These are phyloP conservation scores for Kluyveromyces starmeri DNA, from an alignment of 805 yeast species.

Conservation along the genomic window DNA sequence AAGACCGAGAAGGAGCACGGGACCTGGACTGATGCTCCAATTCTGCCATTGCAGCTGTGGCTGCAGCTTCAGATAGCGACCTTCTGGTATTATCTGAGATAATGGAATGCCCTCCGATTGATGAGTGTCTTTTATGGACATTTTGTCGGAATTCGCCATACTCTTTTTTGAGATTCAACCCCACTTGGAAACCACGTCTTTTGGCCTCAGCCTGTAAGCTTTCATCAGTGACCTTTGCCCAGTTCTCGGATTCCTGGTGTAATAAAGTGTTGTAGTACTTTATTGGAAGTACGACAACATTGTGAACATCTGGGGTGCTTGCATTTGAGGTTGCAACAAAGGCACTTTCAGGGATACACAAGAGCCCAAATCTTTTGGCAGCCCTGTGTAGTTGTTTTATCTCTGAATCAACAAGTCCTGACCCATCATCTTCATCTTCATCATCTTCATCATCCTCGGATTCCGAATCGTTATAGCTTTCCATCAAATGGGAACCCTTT, in stretches of 20 bases:
- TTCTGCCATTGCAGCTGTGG: slow-evolving; percentile 23
- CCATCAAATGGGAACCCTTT: slow-evolving; percentile 7
- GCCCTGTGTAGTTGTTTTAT: slow-evolving; percentile 27
- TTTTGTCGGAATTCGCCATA: slow-evolving; percentile 14
- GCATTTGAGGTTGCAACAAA: slow-evolving; percentile 57
- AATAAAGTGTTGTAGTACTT: slow-evolving; percentile 53
- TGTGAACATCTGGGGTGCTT: slow-evolving; percentile 42
- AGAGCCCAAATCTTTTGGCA: slow-evolving; percentile 39
- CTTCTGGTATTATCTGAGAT: slow-evolving; percentile 16
- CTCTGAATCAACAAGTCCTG: slow-evolving; percentile 10
- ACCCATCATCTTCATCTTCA: slow-evolving; percentile 9
- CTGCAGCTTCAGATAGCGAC: slow-evolving; percentile 24
- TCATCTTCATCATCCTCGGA: slow-evolving; percentile 1
- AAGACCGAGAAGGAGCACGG: slow-evolving; percentile 9
- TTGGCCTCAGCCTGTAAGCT: slow-evolving; percentile 37
- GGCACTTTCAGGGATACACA: slow-evolving; percentile 50
- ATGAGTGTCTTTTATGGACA: slow-evolving; percentile 7
- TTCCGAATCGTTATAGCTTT: slow-evolving; percentile 12
- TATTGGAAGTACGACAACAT: slow-evolving; percentile 55
- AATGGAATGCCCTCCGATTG: slow-evolving; percentile 14
- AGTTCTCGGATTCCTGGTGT: slow-evolving; percentile 35
- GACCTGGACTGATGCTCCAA: slow-evolving; percentile 16
- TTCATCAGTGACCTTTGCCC: slow-evolving; percentile 39
- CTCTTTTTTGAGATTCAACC: slow-evolving; percentile 9
- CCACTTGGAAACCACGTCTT: slow-evolving; percentile 39